These are phyloP conservation scores for Rubia occidens DNA, from an alignment of 305 asterid species.

Conservation along the genomic window DNA sequence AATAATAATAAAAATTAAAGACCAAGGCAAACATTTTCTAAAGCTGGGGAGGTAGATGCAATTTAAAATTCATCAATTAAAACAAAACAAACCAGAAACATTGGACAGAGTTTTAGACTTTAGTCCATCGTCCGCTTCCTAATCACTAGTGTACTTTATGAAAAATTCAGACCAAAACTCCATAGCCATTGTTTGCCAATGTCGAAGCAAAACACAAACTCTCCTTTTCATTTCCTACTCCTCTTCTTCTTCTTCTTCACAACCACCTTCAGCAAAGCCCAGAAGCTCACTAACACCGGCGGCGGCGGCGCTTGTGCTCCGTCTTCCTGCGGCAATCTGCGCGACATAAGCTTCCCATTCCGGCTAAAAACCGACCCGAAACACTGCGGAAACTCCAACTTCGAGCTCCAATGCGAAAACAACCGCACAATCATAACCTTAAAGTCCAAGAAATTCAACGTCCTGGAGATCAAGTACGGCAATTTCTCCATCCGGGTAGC, in stretches of 20 bases:
- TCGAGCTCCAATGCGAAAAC: slow-evolving; percentile 22
- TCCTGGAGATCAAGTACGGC: slow-evolving; percentile 15
- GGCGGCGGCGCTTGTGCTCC: slow-evolving; percentile 9
- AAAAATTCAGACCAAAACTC: not conserved
- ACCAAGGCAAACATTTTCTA: too few relatives aligned
- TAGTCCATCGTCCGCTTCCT: not conserved
- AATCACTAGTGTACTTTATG: not conserved
- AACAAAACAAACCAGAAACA: not conserved
- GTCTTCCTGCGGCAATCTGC: slow-evolving; percentile 23
- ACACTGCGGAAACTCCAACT: slow-evolving; percentile 18
- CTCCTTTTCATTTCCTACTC: slow-evolving; percentile 1
- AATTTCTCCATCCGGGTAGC: slow-evolving; percentile 20
- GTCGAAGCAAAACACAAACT: slow-evolving; percentile 1
- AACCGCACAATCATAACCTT: slow-evolving; percentile 15
- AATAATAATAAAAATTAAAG: too few relatives aligned
- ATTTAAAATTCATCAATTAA: not conserved
- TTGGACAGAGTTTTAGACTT: not conserved
- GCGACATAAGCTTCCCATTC: slow-evolving; percentile 18
- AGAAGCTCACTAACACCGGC: not conserved
- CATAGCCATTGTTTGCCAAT: not conserved
- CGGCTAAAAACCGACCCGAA: slow-evolving; percentile 23
- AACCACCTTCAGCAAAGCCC: slow-evolving; percentile 15
- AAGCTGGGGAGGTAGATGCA: not conserved
- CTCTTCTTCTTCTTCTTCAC: slow-evolving; percentile 6
- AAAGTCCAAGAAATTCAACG: slow-evolving; percentile 14